Percentiles rank a stretch among this genome's conserved stretches.
Conservation (phyloP, 1,139 yeast genomes). For the Pichia kudriavzevii region DNA sequence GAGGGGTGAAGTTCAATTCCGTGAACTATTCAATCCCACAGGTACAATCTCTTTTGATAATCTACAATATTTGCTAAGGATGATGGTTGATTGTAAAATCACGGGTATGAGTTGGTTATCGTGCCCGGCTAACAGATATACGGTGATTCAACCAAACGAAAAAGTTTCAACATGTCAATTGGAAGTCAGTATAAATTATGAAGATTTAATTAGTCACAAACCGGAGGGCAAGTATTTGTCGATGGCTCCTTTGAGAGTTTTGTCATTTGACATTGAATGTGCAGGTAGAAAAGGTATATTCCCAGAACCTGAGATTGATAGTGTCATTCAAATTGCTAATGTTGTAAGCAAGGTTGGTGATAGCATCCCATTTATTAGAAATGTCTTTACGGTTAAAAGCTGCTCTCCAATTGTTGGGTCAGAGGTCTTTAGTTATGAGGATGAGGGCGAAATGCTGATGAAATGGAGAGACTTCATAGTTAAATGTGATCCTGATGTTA, state of each 20-base stretch:
- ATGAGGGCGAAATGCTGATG: slow-evolving; percentile 75
- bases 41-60: slow-evolving; percentile 79
- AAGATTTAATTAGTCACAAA: slow-evolving; percentile 66
- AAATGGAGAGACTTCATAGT: slow-evolving; percentile 82
- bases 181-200: slow-evolving; percentile 66
- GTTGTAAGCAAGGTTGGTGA: slow-evolving; percentile 84
- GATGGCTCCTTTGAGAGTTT: slow-evolving; percentile 87
- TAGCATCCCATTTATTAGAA: slow-evolving; percentile 75
- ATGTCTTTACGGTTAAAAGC: slow-evolving; percentile 86
- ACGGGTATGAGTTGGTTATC: slow-evolving; percentile 99
- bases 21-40: slow-evolving; percentile 50
- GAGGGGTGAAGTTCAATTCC: slow-evolving; percentile 67
- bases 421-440: slow-evolving; percentile 67
- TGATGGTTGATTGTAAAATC: slow-evolving; percentile 87
- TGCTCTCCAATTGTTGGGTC: slow-evolving; percentile 94
- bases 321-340: slow-evolving; percentile 95
- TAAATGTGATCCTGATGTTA: slow-evolving; percentile 88
- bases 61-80: slow-evolving; percentile 72
- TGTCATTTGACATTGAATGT: slow-evolving; percentile 97
- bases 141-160: slow-evolving; percentile 32
- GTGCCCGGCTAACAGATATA: slow-evolving; percentile 67
- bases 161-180: slow-evolving; percentile 74
- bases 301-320: slow-evolving; percentile 90
- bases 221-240: slow-evolving; percentile 93
- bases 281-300: slow-evolving; percentile 96